Base-by-base conservation (phyloP, 2,329 filamentous ascomycete species). In the Stagonosporopsis rhizophila region DNA sequence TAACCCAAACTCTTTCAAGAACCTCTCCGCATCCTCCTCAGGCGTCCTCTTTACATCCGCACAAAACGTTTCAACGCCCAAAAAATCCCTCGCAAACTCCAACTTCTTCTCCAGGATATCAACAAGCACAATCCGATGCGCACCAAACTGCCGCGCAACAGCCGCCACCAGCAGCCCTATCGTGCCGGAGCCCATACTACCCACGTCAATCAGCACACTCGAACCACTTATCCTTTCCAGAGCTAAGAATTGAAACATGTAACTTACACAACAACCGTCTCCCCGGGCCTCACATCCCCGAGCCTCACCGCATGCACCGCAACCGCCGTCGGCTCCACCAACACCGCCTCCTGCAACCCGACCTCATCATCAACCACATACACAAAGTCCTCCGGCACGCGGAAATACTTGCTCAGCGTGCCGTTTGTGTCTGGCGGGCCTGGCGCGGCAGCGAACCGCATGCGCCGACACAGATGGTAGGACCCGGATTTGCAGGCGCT, bases 381-480 rank as follows among this genome's bases (percentile, higher is more conserved):
- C 79, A 93, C 96, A 90, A 92, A 96, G 38, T 89, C 83, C 22
- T 92, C 91, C 3, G 91, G 91, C 79, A 96, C 90, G 78, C 91
- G 93, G 78, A 96, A 91, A 75, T 96, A 97, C 76, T 93, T 87
- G 60, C 92, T 85, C 67, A 97, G 82, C 62, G 96, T 83, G 25
- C 94, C 94, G 4, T 54, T 60, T 8, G 68, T 70, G 27, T 69
- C 66, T 5, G 90, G 85, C 17, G 96, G 87, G 2, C 93, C 94
- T 5, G 94, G 93, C 1, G 94, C 97, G 34, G 91, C 95, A 35
- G 95, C 83, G 81, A 98, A 98, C 49, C 84, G 81, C 67, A 97
- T 92, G 42, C 82, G 83, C 66, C 92, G 89, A 80, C 94, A 97
- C 48, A 93, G 91, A 75, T 97, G 96, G 82, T 97, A 98, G 61